Evolutionary conservation across 2,329 filamentous ascomycete genomes (phyloP).

Genomic region (Clonostachys chloroleuca): DNA sequence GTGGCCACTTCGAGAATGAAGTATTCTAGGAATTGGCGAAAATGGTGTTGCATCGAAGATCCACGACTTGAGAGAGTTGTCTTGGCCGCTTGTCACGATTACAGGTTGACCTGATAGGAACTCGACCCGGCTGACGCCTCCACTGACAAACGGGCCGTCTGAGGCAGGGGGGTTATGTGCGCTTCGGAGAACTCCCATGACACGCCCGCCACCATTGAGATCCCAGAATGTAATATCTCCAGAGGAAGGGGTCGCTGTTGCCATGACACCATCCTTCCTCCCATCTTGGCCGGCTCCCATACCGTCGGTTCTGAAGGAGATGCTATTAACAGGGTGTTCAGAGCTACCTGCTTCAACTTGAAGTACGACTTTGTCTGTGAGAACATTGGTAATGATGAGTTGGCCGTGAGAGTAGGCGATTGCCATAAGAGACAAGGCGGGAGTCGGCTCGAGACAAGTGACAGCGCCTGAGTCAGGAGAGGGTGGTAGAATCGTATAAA

Average conservation of each 20-base stretch:
- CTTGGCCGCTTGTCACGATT: conserved; percentile 82
- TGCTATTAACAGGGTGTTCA: conserved; percentile 68
- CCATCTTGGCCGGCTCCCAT: conserved; percentile 86
- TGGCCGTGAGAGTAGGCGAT: conserved; percentile 81
- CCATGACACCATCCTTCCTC: conserved; percentile 84
- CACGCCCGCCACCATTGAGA: conserved; percentile 79
- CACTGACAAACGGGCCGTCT: conserved; percentile 51
- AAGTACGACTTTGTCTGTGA: conserved; percentile 70
- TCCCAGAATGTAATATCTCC: conserved; percentile 97
- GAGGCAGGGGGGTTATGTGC: conserved; percentile 75
- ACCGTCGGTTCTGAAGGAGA: conserved; percentile 87
- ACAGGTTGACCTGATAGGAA: conserved; percentile 88
- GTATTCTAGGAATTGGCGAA: conserved; percentile 75
- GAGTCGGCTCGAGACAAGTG: conserved; percentile 81
- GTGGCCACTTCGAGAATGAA: conserved; percentile 86
- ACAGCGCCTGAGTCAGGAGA: conserved; percentile 70
- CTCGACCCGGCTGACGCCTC: conserved; percentile 82
- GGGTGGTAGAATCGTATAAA: conserved; percentile 84
- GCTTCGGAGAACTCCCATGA: conserved; percentile 80
- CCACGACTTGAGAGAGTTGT: conserved; percentile 95
- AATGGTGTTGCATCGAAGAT: conserved; percentile 93
- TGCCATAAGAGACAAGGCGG: conserved; percentile 79
- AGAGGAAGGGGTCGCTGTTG: conserved; percentile 72
- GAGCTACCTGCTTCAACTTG: conserved; percentile 62
- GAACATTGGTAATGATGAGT: conserved; percentile 76